Conservation (phyloP, 352 stramenopile species). For the Blastocystis sp. region DNA sequence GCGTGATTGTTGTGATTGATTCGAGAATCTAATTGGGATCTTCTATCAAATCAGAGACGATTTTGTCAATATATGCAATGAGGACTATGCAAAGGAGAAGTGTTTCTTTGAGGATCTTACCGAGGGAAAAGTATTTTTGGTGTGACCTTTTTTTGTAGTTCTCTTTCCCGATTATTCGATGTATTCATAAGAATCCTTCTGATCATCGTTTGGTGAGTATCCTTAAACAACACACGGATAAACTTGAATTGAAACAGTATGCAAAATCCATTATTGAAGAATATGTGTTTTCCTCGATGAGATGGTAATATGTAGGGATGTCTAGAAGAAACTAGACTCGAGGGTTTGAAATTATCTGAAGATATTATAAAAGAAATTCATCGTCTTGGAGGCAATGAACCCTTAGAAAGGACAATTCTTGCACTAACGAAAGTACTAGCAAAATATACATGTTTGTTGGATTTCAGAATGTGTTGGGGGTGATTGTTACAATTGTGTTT, state of each 20-base stretch:
- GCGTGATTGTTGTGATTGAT: slow-evolving; percentile 68
- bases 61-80: slow-evolving; percentile 90
- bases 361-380: slow-evolving; percentile 69
- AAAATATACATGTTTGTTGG: background rate
- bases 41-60: slow-evolving; percentile 97
- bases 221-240: slow-evolving; percentile 90
- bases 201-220: slow-evolving; percentile 88
- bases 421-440: slow-evolving; percentile 10
- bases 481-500: too few relatives aligned
- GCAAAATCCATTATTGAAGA: slow-evolving; percentile 79
- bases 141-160: slow-evolving; percentile 71
- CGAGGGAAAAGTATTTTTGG: slow-evolving; percentile 90
- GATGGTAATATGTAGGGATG: slow-evolving; percentile 51
- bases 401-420: slow-evolving; percentile 66
- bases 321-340: slow-evolving; percentile 69
- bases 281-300: background rate
- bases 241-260: slow-evolving; percentile 89
- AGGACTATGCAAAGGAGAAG: slow-evolving; percentile 93
- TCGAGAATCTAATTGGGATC: slow-evolving; percentile 88
- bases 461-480: background rate
- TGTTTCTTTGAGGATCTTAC: slow-evolving; percentile 94
- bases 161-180: slow-evolving; percentile 79
- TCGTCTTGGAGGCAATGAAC: slow-evolving; percentile 69
- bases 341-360: slow-evolving; percentile 53
- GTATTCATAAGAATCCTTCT: slow-evolving; percentile 75